Conservation (phyloP, 768 basidiomycete genomes). For the Boletus insuetus region DNA sequence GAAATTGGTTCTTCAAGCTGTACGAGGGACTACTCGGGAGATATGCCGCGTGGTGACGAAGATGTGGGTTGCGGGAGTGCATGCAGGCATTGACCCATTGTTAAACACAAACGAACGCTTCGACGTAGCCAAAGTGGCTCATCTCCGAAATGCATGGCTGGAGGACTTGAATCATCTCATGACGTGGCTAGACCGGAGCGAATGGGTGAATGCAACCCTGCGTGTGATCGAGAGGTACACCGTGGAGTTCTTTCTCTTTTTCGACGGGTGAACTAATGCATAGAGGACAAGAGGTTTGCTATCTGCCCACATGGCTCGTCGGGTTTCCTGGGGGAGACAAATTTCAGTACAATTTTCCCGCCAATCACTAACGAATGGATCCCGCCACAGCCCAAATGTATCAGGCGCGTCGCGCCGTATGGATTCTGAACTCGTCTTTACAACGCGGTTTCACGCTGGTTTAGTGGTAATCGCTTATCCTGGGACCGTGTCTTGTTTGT, state of each 20-base stretch:
- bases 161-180: slow-evolving; percentile 35
- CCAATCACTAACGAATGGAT: slow-evolving; percentile 2
- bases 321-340: slow-evolving; percentile 3
- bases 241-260: neutral
- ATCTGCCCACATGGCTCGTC: slow-evolving; percentile 20
- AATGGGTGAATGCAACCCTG: slow-evolving; percentile 48
- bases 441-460: neutral
- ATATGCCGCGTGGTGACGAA: slow-evolving; percentile 44
- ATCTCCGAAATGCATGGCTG: slow-evolving; percentile 32
- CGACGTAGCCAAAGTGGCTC: neutral
- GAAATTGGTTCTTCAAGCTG: slow-evolving; percentile 20
- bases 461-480: no score
- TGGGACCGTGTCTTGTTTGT: no score
- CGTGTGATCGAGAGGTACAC: slow-evolving; percentile 42
- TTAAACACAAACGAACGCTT: slow-evolving; percentile 3
- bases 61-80: slow-evolving; percentile 45
- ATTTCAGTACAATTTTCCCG: neutral
- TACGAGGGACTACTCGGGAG: slow-evolving; percentile 38
- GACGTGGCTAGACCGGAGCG: slow-evolving; percentile 50
- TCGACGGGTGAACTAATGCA: neutral
- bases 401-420: slow-evolving; percentile 4
- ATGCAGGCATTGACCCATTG: slow-evolving; percentile 13
- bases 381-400: slow-evolving; percentile 14
- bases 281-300: slow-evolving; percentile 14
- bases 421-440: neutral